Percentiles rank a stretch among this genome's conserved stretches.
phyloP scores from a whole-genome alignment of 2,329 filamentous ascomycete genomes.

The Alternaria sp. region DNA sequence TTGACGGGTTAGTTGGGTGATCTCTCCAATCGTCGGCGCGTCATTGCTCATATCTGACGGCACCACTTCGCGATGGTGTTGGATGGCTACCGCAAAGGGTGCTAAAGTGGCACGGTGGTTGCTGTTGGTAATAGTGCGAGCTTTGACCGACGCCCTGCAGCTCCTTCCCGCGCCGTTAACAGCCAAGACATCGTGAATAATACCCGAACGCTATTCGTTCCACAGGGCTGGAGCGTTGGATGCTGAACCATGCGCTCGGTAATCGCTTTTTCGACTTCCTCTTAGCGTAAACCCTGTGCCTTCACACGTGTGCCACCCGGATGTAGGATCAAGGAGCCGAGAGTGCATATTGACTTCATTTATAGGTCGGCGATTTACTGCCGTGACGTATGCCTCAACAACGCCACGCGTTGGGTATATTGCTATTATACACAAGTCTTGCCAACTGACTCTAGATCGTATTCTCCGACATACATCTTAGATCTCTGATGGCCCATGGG shows the following conservation, averaged over 20 bases:
- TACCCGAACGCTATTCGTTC: conserved; percentile 10
- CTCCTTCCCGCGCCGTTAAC: conserved; percentile 14
- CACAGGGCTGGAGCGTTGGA: neutral
- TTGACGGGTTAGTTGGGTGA: conserved; percentile 30
- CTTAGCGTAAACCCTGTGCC: neutral
- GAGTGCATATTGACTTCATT: conserved; percentile 18
- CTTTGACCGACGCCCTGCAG: conserved; percentile 5
- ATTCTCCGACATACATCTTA: neutral
- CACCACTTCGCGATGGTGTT: neutral
- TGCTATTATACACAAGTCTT: conserved; percentile 6
- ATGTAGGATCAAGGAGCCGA: conserved; percentile 5
- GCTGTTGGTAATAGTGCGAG: conserved; percentile 10
- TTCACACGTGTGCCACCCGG: neutral
- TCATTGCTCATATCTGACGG: conserved; percentile 9
- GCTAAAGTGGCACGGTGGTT: neutral
- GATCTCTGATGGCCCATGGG: neutral
- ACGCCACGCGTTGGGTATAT: neutral
- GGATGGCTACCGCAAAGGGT: neutral
- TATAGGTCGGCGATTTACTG: conserved; percentile 12
- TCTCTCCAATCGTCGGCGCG: conserved; percentile 31
- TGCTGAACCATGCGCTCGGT: conserved; percentile 5
- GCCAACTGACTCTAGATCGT: neutral
- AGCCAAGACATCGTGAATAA: conserved; percentile 15
- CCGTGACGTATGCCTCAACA: conserved; percentile 16
- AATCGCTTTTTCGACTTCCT: neutral